Conservation (phyloP, 306 rosid genomes). For the Astragalus membranaceus region DNA sequence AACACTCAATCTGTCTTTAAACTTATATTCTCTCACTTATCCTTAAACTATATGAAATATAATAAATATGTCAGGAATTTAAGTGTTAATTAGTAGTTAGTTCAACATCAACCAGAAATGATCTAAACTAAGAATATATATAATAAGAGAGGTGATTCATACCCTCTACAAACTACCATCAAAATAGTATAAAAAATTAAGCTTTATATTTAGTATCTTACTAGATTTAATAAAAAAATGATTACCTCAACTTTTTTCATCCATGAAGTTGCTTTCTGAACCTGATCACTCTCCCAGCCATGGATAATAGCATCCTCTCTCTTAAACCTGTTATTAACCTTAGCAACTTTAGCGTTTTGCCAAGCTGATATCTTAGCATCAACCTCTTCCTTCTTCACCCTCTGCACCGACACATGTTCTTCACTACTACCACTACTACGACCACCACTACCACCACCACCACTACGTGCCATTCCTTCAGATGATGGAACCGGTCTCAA, state of each 20-base stretch:
- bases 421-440: slow-evolving; percentile 8
- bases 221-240: not conserved
- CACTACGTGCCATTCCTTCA: not conserved
- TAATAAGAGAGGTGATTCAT: no score
- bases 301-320: slow-evolving; percentile 82
- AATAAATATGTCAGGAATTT: no score
- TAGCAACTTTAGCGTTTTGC: slow-evolving; percentile 88
- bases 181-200: no score
- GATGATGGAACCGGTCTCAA: slow-evolving; percentile 26
- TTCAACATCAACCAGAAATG: no score
- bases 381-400: slow-evolving; percentile 94
- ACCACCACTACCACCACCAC: no score
- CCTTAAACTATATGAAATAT: no score
- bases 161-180: no score
- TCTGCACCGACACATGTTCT: slow-evolving; percentile 50
- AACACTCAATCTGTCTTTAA: no score
- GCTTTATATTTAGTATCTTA: no score
- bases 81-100: no score
- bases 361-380: slow-evolving; percentile 90
- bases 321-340: slow-evolving; percentile 83
- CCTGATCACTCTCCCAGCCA: slow-evolving; percentile 80
- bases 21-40: no score
- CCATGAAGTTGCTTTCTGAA: slow-evolving; percentile 74
- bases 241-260: slow-evolving; percentile 90
- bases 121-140: no score